Conservation (phyloP, 805 yeast species). For the Priceomyces haplophilus region DNA sequence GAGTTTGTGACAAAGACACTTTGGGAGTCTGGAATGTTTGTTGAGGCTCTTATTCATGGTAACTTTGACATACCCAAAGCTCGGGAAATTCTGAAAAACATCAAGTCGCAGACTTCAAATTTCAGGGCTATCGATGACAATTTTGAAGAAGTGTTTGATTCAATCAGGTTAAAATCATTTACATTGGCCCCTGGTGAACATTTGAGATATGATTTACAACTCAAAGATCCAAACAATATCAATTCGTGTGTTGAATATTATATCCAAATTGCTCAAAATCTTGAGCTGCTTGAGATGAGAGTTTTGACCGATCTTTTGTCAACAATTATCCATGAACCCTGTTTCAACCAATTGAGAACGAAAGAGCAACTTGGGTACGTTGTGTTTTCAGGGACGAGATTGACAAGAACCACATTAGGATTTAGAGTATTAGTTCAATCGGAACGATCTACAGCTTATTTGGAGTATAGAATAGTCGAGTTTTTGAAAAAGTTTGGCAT, state of each 20-base stretch:
- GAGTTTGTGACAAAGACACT: conserved; percentile 44
- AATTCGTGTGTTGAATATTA: conserved; percentile 83
- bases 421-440: conserved; percentile 78
- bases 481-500: conserved; percentile 52
- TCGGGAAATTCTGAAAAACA: conserved; percentile 41
- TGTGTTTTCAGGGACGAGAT: conserved; percentile 74
- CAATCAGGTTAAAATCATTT: conserved; percentile 33
- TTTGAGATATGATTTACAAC: conserved; percentile 45
- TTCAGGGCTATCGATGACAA: conserved; percentile 31
- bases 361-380: conserved; percentile 94
- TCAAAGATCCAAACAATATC: conserved; percentile 67
- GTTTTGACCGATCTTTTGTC: conserved; percentile 62
- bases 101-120: conserved; percentile 32
- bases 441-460: conserved; percentile 69
- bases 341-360: conserved; percentile 85
- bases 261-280: conserved; percentile 57
- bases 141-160: conserved; percentile 22
- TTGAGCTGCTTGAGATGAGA: conserved; percentile 26
- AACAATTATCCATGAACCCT: conserved; percentile 79
- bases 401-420: conserved; percentile 70
- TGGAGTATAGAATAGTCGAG: conserved; percentile 72
- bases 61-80: conserved; percentile 60
- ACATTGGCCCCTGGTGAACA: conserved; percentile 37
- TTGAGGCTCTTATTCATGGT: conserved; percentile 77
- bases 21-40: conserved; percentile 56